Evolutionary conservation across 2,329 filamentous ascomycete genomes (phyloP).

Genomic region (Nemania sp.): DNA sequence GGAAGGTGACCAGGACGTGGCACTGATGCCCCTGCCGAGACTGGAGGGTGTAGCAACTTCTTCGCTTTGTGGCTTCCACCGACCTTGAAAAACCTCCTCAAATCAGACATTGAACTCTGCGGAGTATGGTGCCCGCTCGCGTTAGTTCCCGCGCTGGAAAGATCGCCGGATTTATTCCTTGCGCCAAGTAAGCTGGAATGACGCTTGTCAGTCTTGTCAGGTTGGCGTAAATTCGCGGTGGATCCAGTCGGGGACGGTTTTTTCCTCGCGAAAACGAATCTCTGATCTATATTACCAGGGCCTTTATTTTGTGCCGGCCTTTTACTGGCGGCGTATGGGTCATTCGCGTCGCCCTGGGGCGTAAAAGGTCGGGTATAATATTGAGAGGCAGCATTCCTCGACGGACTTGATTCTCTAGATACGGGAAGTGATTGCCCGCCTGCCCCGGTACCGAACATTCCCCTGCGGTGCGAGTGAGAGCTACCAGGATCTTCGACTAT

Average conservation of each 20-base stretch:
- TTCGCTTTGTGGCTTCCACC: constrained; percentile 72
- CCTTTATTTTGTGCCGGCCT: constrained; percentile 71
- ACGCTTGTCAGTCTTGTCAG: constrained; percentile 54
- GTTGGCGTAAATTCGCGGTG: constrained; percentile 54
- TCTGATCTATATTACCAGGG: constrained; percentile 69
- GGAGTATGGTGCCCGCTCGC: constrained; percentile 56
- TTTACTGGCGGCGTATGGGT: constrained; percentile 84
- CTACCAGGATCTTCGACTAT: constrained; percentile 43
- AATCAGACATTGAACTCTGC: constrained; percentile 86
- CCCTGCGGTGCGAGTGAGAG: constrained; percentile 52
- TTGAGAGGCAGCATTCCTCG: constrained; percentile 63
- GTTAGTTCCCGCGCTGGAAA: constrained; percentile 52
- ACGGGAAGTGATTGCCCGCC: constrained; percentile 56
- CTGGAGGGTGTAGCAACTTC: constrained; percentile 64
- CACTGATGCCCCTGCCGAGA: constrained; percentile 53
- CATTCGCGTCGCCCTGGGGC: constrained; percentile 77
- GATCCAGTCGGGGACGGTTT: constrained; percentile 65
- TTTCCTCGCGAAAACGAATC: constrained; percentile 81
- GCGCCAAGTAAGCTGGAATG: constrained; percentile 51
- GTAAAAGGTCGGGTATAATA: constrained; percentile 76
- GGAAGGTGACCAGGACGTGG: constrained; percentile 67
- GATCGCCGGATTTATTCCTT: constrained; percentile 48
- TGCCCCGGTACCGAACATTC: constrained; percentile 57
- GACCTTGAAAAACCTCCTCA: constrained; percentile 96
- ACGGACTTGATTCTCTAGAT: constrained; percentile 68